These are phyloP conservation scores for Sphagnum fallax DNA, from an alignment of 228 moss, liverwort and hornwort species.

Conservation along the genomic window DNA sequence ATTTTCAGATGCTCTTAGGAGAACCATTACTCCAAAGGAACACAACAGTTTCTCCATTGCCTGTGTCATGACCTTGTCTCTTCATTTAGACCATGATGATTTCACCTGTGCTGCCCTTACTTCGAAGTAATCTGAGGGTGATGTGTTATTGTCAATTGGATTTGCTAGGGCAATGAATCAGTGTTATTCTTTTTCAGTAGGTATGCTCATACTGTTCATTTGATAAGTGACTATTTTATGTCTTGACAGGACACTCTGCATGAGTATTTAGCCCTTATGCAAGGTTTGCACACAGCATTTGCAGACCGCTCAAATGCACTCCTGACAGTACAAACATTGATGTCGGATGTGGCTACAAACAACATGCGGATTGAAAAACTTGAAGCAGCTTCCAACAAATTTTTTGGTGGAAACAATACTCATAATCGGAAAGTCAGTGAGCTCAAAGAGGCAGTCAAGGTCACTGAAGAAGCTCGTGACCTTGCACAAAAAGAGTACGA, in stretches of 20 bases:
- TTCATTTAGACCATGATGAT: too few relatives aligned
- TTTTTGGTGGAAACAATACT: conserved; percentile 85
- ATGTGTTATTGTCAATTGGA: too few relatives aligned
- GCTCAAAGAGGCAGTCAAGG: conserved; percentile 66
- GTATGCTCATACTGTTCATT: too few relatives aligned
- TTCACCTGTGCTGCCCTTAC: too few relatives aligned
- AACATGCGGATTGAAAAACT: conserved; percentile 76
- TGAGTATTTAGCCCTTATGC: conserved; percentile 97
- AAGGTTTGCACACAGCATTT: conserved; percentile 76
- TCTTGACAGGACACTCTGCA: conserved; percentile 84
- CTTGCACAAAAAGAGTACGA: conserved; percentile 76
- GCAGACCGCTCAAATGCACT: conserved; percentile 77
- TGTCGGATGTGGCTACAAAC: conserved; percentile 65
- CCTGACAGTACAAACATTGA: conserved; percentile 86
- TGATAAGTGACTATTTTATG: too few relatives aligned
- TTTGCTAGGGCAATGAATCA: too few relatives aligned
- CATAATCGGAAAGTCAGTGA: conserved; percentile 80
- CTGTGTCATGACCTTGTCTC: too few relatives aligned
- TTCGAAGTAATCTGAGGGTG: too few relatives aligned
- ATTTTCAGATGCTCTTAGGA: too few relatives aligned
- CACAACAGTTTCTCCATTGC: too few relatives aligned
- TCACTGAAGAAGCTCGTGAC: conserved; percentile 71
- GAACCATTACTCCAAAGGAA: too few relatives aligned
- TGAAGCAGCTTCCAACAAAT: conserved; percentile 68
- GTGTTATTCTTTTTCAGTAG: too few relatives aligned